Evolutionary conservation across 164 flowering plant genomes (phyloP).

Genomic region (Paratinospora sagittata): DNA sequence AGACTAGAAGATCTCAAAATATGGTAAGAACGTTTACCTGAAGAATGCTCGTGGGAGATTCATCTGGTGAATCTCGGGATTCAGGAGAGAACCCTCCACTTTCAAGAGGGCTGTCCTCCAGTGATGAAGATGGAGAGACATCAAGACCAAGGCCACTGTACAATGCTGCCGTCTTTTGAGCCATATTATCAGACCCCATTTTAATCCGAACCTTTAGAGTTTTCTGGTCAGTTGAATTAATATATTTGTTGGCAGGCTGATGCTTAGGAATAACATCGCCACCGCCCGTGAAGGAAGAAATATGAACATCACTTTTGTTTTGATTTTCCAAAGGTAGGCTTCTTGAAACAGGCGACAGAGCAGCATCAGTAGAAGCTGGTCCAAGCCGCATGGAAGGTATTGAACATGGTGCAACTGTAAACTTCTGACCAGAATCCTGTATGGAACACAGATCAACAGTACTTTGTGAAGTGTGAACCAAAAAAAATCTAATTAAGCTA

Average conservation of each 20-base stretch:
- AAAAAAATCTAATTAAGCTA: background rate
- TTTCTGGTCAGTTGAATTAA: conserved; percentile 45
- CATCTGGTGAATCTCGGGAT: conserved; percentile 27
- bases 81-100: conserved; percentile 32
- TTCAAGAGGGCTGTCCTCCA: conserved; percentile 41
- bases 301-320: conserved; percentile 23
- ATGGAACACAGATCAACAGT: conserved; percentile 9
- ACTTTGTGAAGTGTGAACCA: conserved; percentile 2
- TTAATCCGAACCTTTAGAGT: conserved; percentile 72
- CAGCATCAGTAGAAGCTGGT: conserved; percentile 22
- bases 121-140: conserved; percentile 61
- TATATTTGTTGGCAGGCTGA: conserved; percentile 26
- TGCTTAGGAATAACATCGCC: conserved; percentile 28
- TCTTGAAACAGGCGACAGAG: conserved; percentile 16
- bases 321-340: conserved; percentile 22
- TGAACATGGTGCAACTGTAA: conserved; percentile 22
- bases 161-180: conserved; percentile 65
- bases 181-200: conserved; percentile 64
- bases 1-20: background rate
- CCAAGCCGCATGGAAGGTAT: conserved; percentile 20
- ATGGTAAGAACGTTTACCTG: conserved; percentile 33
- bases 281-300: conserved; percentile 21
- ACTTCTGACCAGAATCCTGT: conserved; percentile 41
- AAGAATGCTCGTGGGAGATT: conserved; percentile 59
- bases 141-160: conserved; percentile 85